Evolutionary conservation across 2,329 filamentous ascomycete species (phyloP).

Genomic region (Colletotrichum gloeosporioides): DNA sequence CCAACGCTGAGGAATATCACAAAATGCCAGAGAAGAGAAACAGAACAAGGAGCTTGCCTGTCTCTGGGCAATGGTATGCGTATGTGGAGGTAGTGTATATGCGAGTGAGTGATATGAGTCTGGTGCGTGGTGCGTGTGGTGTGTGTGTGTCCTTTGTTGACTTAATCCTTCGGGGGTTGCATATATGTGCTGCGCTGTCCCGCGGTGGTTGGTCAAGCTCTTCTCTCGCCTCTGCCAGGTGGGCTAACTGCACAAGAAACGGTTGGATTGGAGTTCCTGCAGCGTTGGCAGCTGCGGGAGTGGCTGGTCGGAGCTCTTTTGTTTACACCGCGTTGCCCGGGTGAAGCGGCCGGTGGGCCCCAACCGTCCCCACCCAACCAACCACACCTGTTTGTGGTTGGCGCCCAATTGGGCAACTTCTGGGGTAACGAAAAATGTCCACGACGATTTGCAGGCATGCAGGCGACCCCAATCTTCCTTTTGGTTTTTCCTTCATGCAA

Average conservation of each 20-base stretch:
- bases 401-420: conserved; percentile 2
- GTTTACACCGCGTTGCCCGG: conserved; percentile 19
- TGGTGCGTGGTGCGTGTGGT: background rate
- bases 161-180: background rate
- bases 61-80: background rate
- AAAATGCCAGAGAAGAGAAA: background rate
- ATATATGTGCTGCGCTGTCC: conserved; percentile 20
- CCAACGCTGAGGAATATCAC: background rate
- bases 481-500: too few species aligned
- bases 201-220: conserved; percentile 15
- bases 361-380: background rate
- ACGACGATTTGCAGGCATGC: background rate
- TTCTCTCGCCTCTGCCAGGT: background rate
- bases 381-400: background rate
- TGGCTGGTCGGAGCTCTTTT: conserved; percentile 11
- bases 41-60: background rate
- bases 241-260: background rate
- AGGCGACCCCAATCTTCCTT: background rate
- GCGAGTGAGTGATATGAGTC: background rate
- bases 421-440: background rate
- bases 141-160: background rate
- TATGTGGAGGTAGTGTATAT: background rate
- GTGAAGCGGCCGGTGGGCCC: background rate
- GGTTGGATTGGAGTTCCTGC: conserved; percentile 13
- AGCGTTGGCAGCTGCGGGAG: conserved; percentile 15